Evolutionary conservation across 2,329 filamentous ascomycete species (phyloP), one percentile per base, ranked within the genome.

Genomic region (Xylariaceae sp.): DNA sequence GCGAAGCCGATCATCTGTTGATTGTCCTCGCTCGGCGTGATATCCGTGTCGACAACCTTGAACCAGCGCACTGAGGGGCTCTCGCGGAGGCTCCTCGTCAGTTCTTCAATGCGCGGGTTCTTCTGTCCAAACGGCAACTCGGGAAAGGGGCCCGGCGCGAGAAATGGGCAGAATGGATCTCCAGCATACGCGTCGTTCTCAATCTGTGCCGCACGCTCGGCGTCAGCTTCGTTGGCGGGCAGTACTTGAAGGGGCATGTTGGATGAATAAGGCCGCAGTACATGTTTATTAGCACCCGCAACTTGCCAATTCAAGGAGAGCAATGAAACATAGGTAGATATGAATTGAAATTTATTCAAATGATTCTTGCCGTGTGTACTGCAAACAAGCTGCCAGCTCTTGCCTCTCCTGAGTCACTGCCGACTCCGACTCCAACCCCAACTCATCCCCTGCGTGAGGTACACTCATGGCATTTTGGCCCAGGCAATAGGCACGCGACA

Each of bases 241-340:
- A 67, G 60, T 11, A 74, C 59, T 61, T 69, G 58, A 30, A 76
- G 71, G 42, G 70, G 66, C 74, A 76, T 76, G 11, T 62, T 11
- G 35, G 12, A 37, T 37, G 35, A 37, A 37, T 11, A 11, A 11
- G 8, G 3, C n/a, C 8, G 8, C 1, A 9, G 12, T 11, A 11
- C 8, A 11, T 37, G 5, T 37, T 11, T 37, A 11, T 37, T 37
- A 3, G 35, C 35, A 11, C 8, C 35, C 8, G 5, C 35, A 3
- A 37, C 8, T 9, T 3, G 32, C 32, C 6, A 34, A 34, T 6
- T 8, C 32, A 19, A 19, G 19, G 19, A 19, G 19, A 19, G 19
- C 19, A 19, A 19, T 34, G 35, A 37, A 11, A 11, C 8, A 7
- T 7, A 11, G 8, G 3, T 11, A 37, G 8, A 37, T 37, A 37